Percentiles rank a stretch among this genome's conserved stretches.
phyloP scores from a whole-genome alignment of 495 filamentous ascomycete genomes.

The Talaromyces ruber region DNA sequence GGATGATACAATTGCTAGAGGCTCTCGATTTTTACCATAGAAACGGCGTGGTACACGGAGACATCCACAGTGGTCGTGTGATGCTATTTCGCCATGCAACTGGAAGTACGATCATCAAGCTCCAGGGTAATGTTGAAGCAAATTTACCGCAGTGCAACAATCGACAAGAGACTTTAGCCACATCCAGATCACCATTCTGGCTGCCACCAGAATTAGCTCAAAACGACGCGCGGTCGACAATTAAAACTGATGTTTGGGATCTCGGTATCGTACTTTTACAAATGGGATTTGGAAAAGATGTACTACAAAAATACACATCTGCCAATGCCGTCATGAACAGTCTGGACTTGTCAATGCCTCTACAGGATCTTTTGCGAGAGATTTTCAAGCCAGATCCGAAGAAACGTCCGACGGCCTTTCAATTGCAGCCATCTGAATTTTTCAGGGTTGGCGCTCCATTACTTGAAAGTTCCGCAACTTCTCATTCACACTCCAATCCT shows the following conservation, averaged over 20 bases:
- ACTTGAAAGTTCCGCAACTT: conserved; percentile 21
- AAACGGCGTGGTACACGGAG: conserved; percentile 71
- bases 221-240: conserved; percentile 47
- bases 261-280: conserved; percentile 83
- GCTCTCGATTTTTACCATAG: conserved; percentile 79
- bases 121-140: conserved; percentile 34
- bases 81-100: conserved; percentile 45
- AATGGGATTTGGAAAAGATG: conserved; percentile 83
- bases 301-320: conserved; percentile 67
- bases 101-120: conserved; percentile 36
- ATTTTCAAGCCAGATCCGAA: conserved; percentile 77
- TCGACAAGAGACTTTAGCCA: conserved; percentile 36
- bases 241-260: conserved; percentile 92
- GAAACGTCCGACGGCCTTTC: conserved; percentile 81
- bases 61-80: conserved; percentile 68
- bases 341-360: conserved; percentile 60
- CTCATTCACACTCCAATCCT: conserved; percentile 31
- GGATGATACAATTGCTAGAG: conserved; percentile 86
- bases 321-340: conserved; percentile 56
- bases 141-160: conserved; percentile 23
- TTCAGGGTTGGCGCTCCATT: conserved; percentile 52
- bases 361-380: conserved; percentile 70
- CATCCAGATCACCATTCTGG: conserved; percentile 74
- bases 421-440: conserved; percentile 83
- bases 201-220: conserved; percentile 68